phyloP scores from a whole-genome alignment of 768 basidiomycete species.

The Terana coerulea region DNA sequence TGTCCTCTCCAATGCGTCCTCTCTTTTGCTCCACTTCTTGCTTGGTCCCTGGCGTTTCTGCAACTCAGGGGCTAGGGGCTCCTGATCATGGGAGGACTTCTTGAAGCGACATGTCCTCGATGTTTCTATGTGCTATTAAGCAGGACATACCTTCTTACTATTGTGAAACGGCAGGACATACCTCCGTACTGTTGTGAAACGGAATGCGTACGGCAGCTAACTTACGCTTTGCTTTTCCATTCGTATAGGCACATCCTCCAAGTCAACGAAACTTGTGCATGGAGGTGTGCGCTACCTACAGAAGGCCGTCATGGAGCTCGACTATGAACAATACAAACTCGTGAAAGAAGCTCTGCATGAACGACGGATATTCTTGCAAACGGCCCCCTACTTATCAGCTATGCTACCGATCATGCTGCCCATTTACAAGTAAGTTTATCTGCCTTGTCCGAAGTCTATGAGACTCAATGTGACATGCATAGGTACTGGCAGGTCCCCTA shows the following conservation, averaged over 20 bases:
- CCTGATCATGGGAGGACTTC: too few species aligned
- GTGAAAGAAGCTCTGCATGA: conserved; percentile 95
- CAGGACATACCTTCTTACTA: too few species aligned
- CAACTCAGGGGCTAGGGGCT: too few species aligned
- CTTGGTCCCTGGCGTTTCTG: too few species aligned
- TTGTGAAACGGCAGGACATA: too few species aligned
- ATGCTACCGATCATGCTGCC: conserved; percentile 98
- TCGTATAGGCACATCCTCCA: conserved; percentile 96
- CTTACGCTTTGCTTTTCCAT: too few species aligned
- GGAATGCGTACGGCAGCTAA: too few species aligned
- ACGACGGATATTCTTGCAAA: conserved; percentile 89
- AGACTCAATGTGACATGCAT: background rate
- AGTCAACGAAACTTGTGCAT: conserved; percentile 97
- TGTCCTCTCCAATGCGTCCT: background rate
- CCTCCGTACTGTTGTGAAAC: too few species aligned
- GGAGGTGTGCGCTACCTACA: conserved; percentile 97
- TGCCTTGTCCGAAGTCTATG: background rate
- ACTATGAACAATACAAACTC: conserved; percentile 95
- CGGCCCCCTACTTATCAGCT: conserved; percentile 86
- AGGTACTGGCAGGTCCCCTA: conserved; percentile 98
- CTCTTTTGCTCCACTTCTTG: too few species aligned
- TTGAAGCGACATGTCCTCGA: too few species aligned
- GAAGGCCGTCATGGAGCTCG: conserved; percentile 92
- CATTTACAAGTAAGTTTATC: conserved; percentile 72
- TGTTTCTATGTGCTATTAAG: too few species aligned